Conservation (phyloP, 305 asterid genomes). For the Fraxinus latifolia region DNA sequence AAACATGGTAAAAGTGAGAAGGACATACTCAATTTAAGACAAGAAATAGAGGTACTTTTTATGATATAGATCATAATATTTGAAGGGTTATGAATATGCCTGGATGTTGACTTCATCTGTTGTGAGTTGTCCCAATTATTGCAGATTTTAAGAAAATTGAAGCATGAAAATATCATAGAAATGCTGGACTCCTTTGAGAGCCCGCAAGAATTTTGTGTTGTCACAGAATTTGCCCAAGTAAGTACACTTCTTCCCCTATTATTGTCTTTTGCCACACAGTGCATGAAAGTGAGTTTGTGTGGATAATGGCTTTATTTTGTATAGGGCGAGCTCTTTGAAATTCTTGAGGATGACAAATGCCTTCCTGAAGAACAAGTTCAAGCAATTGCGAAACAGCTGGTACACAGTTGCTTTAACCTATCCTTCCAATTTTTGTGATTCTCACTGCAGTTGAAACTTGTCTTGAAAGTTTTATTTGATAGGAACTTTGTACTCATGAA, state of each 20-base stretch:
- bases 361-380: conserved; percentile 99
- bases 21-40: conserved; percentile 86
- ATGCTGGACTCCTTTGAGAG: conserved; percentile 96
- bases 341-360: conserved; percentile 97
- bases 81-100: background rate
- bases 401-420: conserved; percentile 27
- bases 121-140: conserved; percentile 17
- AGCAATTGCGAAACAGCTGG: conserved; percentile 98
- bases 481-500: background rate
- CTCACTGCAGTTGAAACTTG: conserved; percentile 1
- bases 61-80: background rate
- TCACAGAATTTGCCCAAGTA: conserved; percentile 91
- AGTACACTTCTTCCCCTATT: conserved; percentile 21
- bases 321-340: conserved; percentile 97
- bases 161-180: conserved; percentile 89
- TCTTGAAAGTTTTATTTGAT: background rate
- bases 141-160: conserved; percentile 91
- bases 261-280: conserved; percentile 16
- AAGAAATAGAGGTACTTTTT: conserved; percentile 82
- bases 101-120: conserved; percentile 21
- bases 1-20: conserved; percentile 96
- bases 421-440: conserved; percentile 6
- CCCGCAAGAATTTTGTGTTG: conserved; percentile 97
- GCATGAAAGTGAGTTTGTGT: conserved; percentile 13
- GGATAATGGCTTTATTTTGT: conserved; percentile 27